These are phyloP conservation scores for Prillingera fragicola DNA, from an alignment of 1,284 basidiomycete species.

Conservation along the genomic window DNA sequence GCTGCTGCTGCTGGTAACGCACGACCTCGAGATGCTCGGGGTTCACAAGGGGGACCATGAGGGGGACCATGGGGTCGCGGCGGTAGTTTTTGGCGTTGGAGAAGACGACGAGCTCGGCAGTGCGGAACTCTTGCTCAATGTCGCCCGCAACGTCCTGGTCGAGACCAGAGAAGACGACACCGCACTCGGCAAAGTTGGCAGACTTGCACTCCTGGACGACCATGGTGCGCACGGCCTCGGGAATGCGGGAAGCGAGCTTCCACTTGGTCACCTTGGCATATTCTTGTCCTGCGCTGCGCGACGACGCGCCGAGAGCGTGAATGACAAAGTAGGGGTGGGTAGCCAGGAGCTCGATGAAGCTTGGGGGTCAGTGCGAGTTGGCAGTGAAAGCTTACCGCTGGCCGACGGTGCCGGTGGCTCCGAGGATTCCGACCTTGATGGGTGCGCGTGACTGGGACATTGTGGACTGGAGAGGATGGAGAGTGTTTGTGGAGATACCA, in stretches of 20 bases:
- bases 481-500: too few species aligned
- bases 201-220: slow-evolving; percentile 74
- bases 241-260: slow-evolving; percentile 84
- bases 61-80: slow-evolving; percentile 87
- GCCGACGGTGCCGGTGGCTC: slow-evolving; percentile 94
- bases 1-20: slow-evolving; percentile 68
- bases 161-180: slow-evolving; percentile 87
- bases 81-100: slow-evolving; percentile 98
- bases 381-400: slow-evolving; percentile 55
- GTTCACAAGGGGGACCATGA: slow-evolving; percentile 96
- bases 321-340: slow-evolving; percentile 87
- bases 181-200: slow-evolving; percentile 72
- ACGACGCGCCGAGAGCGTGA: slow-evolving; percentile 81
- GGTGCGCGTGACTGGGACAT: slow-evolving; percentile 33
- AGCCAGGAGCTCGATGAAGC: slow-evolving; percentile 82
- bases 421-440: slow-evolving; percentile 85
- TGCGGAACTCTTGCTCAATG: slow-evolving; percentile 82
- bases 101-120: slow-evolving; percentile 86
- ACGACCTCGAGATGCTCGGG: slow-evolving; percentile 79
- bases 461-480: too few species aligned
- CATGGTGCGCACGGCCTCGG: slow-evolving; percentile 61
- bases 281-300: slow-evolving; percentile 77
- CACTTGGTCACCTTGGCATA: slow-evolving; percentile 77
- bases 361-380: slow-evolving; percentile 11
- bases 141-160: slow-evolving; percentile 93